These are phyloP conservation scores for Exophiala oligosperma DNA, from an alignment of 2,329 filamentous ascomycete species.

Conservation along the genomic window DNA sequence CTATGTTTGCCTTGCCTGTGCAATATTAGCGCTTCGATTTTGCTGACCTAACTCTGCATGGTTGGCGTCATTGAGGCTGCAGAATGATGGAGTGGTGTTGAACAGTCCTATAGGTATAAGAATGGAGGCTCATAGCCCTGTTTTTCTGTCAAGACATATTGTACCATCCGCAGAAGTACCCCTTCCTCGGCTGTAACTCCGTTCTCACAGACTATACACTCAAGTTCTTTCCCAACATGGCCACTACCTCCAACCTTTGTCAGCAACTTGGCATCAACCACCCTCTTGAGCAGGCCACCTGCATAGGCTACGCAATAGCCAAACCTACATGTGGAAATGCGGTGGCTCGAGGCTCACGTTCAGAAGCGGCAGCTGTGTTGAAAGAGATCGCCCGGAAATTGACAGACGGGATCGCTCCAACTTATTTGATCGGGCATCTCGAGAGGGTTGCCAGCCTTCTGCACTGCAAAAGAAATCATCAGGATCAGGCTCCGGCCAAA, in stretches of 20 bases:
- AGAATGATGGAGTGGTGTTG: too few species aligned
- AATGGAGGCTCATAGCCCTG: too few species aligned
- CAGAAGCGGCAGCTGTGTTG: neutral
- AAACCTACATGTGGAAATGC: neutral
- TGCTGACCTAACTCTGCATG: too few species aligned
- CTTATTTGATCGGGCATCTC: neutral
- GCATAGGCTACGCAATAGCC: slow-evolving; percentile 1
- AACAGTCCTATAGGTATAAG: too few species aligned
- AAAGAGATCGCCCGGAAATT: neutral
- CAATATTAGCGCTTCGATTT: neutral
- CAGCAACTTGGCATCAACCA: slow-evolving; percentile 5
- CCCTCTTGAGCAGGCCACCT: neutral
- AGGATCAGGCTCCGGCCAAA: neutral
- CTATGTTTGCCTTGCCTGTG: neutral
- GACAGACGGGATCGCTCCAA: neutral
- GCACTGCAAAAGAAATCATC: neutral
- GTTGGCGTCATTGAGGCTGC: too few species aligned
- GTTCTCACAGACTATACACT: too few species aligned
- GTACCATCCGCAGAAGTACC: too few species aligned
- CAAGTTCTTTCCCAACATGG: neutral
- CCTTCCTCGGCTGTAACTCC: too few species aligned
- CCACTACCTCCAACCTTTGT: neutral
- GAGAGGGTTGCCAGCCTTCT: neutral
- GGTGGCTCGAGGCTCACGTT: neutral
- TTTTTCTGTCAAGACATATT: too few species aligned